Conservation (phyloP, 306 rosid species). For the Senna tora region DNA sequence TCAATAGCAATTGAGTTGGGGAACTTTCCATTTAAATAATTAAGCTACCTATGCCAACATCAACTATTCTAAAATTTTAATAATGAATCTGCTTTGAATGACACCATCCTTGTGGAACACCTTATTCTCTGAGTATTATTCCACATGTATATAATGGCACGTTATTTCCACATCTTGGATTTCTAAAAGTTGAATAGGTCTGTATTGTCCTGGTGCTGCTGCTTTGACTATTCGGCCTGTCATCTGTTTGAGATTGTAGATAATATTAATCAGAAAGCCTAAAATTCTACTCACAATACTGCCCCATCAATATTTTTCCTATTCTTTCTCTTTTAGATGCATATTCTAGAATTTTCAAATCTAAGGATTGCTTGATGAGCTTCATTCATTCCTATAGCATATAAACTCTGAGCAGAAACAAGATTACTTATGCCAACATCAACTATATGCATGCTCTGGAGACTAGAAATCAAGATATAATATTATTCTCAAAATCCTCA, state of each 20-base stretch:
- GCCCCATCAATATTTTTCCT: background rate
- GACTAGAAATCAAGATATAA: background rate
- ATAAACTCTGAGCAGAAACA: background rate
- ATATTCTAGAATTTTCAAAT: background rate
- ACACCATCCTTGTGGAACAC: conserved; percentile 15
- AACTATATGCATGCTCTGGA: conserved; percentile 15
- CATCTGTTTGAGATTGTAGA: background rate
- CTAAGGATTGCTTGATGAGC: background rate
- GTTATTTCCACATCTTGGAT: background rate
- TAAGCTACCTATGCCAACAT: conserved; percentile 3
- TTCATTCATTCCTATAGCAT: background rate
- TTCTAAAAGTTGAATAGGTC: background rate
- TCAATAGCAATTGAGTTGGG: background rate
- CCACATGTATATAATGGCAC: background rate
- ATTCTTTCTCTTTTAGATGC: background rate
- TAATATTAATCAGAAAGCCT: background rate
- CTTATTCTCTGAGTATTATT: background rate
- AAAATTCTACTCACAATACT: background rate
- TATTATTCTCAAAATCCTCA: background rate
- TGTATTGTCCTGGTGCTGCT: background rate
- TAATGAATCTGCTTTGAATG: background rate
- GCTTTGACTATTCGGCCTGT: background rate
- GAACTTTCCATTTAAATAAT: background rate
- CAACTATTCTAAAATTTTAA: background rate
- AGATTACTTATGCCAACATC: too few species aligned